Percentiles rank a stretch among this genome's conserved stretches.
These are phyloP conservation scores for Crithidia brevicula DNA, from an alignment of 208 protist species.

Conservation along the genomic window DNA sequence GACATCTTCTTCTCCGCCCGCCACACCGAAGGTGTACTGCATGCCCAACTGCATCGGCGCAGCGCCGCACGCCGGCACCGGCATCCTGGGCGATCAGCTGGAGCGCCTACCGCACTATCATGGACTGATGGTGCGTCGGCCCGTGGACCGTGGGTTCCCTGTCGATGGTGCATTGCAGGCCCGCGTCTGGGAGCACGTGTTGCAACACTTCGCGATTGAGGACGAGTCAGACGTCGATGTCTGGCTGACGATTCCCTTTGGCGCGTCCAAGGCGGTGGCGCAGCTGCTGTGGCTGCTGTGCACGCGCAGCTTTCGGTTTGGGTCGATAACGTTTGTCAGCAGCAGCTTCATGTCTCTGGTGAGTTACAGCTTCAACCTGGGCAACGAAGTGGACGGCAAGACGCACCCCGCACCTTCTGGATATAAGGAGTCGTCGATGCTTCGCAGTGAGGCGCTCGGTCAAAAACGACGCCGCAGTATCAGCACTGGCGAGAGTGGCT, in stretches of 20 bases:
- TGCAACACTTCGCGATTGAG: conserved; percentile 73
- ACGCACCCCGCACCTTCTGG: no score
- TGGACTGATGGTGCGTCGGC: conserved; percentile 77
- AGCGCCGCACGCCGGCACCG: conserved; percentile 59
- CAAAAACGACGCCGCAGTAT: no score
- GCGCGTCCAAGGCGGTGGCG: conserved; percentile 54
- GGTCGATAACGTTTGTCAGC: conserved; percentile 73
- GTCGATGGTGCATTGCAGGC: conserved; percentile 75
- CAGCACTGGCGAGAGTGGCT: no score
- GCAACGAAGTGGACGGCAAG: neutral
- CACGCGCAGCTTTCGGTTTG: conserved; percentile 66
- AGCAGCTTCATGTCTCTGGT: conserved; percentile 62
- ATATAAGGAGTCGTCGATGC: no score
- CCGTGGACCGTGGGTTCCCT: conserved; percentile 75
- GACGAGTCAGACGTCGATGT: conserved; percentile 66
- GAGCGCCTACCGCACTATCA: conserved; percentile 76
- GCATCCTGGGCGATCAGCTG: conserved; percentile 74
- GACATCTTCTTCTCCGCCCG: neutral
- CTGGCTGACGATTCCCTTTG: conserved; percentile 74
- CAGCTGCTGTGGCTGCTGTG: conserved; percentile 58
- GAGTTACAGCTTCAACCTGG: conserved; percentile 22
- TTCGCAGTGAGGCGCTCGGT: no score
- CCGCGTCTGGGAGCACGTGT: conserved; percentile 76
- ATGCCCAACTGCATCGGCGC: conserved; percentile 81
- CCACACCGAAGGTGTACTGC: conserved; percentile 25